A percentile compares a stretch with the other conserved stretches of the same genome.
Evolutionary conservation across 2,329 filamentous ascomycete genomes (phyloP).

Genomic region (Pochonia chlamydosporia): DNA sequence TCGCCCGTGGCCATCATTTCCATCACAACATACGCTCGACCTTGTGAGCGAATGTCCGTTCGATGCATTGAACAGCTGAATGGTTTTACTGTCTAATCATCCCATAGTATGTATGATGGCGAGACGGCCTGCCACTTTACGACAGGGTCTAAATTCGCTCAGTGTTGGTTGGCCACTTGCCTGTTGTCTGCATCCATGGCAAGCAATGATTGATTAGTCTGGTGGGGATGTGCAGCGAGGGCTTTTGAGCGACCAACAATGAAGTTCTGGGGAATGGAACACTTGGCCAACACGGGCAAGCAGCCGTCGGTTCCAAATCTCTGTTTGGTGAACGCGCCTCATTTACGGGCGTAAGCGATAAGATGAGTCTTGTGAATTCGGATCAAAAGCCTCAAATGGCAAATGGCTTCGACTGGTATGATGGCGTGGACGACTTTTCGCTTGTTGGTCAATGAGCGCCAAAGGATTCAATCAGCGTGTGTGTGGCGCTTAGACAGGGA

Average conservation of each 20-base stretch:
- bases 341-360: no score
- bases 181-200: neutral
- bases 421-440: no score
- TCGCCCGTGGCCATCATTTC: no score
- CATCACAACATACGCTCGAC: no score
- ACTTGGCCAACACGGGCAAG: neutral
- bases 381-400: no score
- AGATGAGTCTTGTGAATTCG: no score
- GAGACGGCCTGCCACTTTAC: neutral
- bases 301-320: neutral
- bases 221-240: neutral
- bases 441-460: constrained; percentile 11
- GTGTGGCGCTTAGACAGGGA: constrained; percentile 15
- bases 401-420: no score
- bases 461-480: constrained; percentile 7
- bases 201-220: neutral
- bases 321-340: neutral
- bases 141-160: neutral
- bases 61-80: no score
- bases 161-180: neutral
- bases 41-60: no score
- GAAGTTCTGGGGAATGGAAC: neutral
- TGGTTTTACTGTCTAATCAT: neutral
- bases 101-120: neutral
- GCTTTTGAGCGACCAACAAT: neutral